A percentile compares a stretch with the other conserved stretches of the same genome.
Evolutionary conservation across 75 land plant genomes (phyloP).

Genomic region (Cunninghamia lanceolata): DNA sequence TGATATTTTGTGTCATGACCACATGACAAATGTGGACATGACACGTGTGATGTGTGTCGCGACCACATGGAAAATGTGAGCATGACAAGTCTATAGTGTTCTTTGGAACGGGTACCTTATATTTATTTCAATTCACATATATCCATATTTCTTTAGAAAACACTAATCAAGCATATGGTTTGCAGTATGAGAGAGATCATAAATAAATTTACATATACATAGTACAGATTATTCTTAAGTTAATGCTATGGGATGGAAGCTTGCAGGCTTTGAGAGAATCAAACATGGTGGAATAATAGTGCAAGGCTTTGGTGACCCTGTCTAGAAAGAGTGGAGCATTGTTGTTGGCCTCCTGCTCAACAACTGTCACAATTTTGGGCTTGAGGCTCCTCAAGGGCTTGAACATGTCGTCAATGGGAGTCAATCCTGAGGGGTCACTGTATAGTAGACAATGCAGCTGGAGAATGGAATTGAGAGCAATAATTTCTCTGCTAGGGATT

Average conservation of each 20-base stretch:
- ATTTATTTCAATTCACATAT: too few species aligned
- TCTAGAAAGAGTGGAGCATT: constrained; percentile 59
- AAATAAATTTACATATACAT: too few species aligned
- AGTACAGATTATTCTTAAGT: too few species aligned
- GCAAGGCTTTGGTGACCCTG: constrained; percentile 71
- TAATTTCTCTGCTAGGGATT: constrained; percentile 37
- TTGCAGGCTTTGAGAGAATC: constrained; percentile 71
- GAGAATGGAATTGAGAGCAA: constrained; percentile 79
- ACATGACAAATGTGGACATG: too few species aligned
- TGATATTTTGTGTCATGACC: too few species aligned
- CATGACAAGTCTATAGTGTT: too few species aligned
- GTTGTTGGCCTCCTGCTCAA: constrained; percentile 90
- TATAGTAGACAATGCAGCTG: constrained; percentile 66
- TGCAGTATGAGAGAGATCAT: too few species aligned
- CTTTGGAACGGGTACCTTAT: too few species aligned
- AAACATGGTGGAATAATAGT: constrained; percentile 85
- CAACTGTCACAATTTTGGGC: constrained; percentile 76
- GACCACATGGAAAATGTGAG: too few species aligned
- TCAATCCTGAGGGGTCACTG: constrained; percentile 18
- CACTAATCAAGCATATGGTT: too few species aligned
- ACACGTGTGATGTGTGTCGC: too few species aligned
- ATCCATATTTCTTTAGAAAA: too few species aligned
- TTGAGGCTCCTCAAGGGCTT: constrained; percentile 40
- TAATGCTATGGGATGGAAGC: constrained; percentile 17
- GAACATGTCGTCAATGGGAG: constrained; percentile 61